Evolutionary conservation across 1,284 basidiomycete species (phyloP).

Genomic region (Sporisorium graminicola): DNA sequence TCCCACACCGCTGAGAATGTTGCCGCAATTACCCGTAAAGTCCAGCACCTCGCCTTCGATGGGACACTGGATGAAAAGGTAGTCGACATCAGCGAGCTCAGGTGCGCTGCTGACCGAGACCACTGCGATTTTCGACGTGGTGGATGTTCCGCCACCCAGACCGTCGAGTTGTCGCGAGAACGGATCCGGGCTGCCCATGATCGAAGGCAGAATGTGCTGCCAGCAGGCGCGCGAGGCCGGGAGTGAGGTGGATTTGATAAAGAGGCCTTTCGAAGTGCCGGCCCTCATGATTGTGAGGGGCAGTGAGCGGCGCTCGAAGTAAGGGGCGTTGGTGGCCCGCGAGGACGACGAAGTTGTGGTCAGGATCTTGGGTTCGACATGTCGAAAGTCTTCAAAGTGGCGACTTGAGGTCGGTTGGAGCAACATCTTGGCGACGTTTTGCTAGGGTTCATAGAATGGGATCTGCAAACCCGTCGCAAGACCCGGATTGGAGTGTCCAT

Average conservation of each 20-base stretch:
- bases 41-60: constrained; percentile 46
- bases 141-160: constrained; percentile 80
- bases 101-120: constrained; percentile 69
- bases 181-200: constrained; percentile 82
- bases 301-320: constrained; percentile 11
- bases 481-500: neutral
- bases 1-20: constrained; percentile 56
- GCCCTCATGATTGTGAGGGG: constrained; percentile 71
- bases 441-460: too few species aligned
- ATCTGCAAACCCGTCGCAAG: too few species aligned
- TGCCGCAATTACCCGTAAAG: constrained; percentile 61
- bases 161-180: constrained; percentile 82
- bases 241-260: constrained; percentile 74
- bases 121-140: constrained; percentile 81
- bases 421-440: neutral
- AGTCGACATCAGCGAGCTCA: constrained; percentile 43
- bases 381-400: constrained; percentile 14
- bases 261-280: constrained; percentile 83
- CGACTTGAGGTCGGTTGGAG: constrained; percentile 8
- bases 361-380: constrained; percentile 20
- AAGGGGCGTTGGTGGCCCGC: neutral
- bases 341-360: neutral
- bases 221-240: constrained; percentile 36
- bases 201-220: constrained; percentile 11
- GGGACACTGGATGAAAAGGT: constrained; percentile 63